Conservation (phyloP, 768 basidiomycete species). For the Clitopilus hobsonii region DNA sequence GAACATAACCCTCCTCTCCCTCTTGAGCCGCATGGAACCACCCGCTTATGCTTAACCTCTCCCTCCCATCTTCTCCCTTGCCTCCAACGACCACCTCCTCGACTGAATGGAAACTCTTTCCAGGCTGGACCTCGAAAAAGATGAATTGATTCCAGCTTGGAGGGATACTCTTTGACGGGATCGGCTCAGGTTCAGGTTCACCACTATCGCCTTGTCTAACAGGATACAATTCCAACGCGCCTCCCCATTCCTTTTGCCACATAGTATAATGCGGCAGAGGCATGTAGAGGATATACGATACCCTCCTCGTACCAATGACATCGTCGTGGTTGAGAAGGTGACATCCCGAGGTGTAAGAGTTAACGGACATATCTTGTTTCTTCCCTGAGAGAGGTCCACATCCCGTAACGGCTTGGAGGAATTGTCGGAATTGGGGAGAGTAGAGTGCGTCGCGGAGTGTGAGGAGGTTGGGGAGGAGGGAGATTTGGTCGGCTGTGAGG, state of each 20-base stretch:
- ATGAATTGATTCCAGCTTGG: conserved; percentile 90
- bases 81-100: conserved; percentile 91
- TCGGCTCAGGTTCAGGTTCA: conserved; percentile 60
- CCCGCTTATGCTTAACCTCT: conserved; percentile 86
- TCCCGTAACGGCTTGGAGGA: conserved; percentile 82
- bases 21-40: conserved; percentile 96
- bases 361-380: conserved; percentile 95
- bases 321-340: conserved; percentile 98
- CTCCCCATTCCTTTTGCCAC: conserved; percentile 91
- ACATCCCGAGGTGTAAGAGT: conserved; percentile 85
- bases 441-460: conserved; percentile 89
- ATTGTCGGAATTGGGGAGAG: conserved; percentile 73
- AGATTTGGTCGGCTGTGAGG: conserved; percentile 71
- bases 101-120: conserved; percentile 92
- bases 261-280: conserved; percentile 67
- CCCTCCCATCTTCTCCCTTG: conserved; percentile 57
- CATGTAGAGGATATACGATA: conserved; percentile 97
- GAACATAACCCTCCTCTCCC: conserved; percentile 83
- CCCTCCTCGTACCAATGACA: conserved; percentile 89
- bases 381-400: conserved; percentile 88
- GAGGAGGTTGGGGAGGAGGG: conserved; percentile 75
- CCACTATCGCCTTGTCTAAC: conserved; percentile 55
- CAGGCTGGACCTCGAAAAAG: conserved; percentile 91
- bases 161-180: conserved; percentile 63
- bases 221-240: conserved; percentile 91